Conservation (phyloP, 2,329 filamentous ascomycete genomes). For the Hymenoscyphus repandus region DNA sequence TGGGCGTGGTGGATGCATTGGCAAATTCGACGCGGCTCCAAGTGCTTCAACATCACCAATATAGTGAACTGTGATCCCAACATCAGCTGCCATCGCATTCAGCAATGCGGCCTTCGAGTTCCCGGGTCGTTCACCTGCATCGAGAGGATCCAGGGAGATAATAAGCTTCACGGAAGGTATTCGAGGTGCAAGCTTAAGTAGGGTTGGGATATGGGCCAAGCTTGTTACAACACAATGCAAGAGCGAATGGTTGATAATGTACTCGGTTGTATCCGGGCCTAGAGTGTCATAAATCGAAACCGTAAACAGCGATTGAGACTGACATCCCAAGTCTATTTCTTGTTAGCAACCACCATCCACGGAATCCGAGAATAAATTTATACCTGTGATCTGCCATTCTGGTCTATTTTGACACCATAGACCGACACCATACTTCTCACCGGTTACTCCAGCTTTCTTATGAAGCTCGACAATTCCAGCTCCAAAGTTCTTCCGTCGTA, state of each 20-base stretch:
- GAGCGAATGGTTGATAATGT: slow-evolving; percentile 87
- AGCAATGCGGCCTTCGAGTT: slow-evolving; percentile 76
- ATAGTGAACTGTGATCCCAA: slow-evolving; percentile 74
- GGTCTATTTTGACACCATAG: slow-evolving; percentile 84
- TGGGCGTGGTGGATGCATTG: slow-evolving; percentile 62
- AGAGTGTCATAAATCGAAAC: slow-evolving; percentile 97
- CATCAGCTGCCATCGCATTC: slow-evolving; percentile 65
- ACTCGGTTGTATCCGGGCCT: slow-evolving; percentile 85
- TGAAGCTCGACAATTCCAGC: slow-evolving; percentile 81
- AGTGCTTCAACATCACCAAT: slow-evolving; percentile 77
- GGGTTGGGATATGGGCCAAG: slow-evolving; percentile 71
- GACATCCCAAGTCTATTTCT: slow-evolving; percentile 72
- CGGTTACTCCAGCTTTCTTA: slow-evolving; percentile 61
- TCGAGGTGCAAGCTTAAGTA: slow-evolving; percentile 73
- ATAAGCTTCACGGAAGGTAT: slow-evolving; percentile 82
- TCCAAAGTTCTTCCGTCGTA: slow-evolving; percentile 77
- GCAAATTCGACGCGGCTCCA: slow-evolving; percentile 66
- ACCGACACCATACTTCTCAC: slow-evolving; percentile 67
- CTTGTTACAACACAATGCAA: slow-evolving; percentile 72
- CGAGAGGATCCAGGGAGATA: slow-evolving; percentile 77
- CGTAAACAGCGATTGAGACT: slow-evolving; percentile 81
- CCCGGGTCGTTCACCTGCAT: slow-evolving; percentile 69
- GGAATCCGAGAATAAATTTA: slow-evolving; percentile 20
- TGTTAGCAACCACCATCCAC: slow-evolving; percentile 7
- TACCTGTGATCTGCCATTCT: slow-evolving; percentile 81